Percentiles rank a stretch among this genome's conserved stretches.
phyloP scores from a whole-genome alignment of 2,329 filamentous ascomycete species.

The Arachnomyces sp. region DNA sequence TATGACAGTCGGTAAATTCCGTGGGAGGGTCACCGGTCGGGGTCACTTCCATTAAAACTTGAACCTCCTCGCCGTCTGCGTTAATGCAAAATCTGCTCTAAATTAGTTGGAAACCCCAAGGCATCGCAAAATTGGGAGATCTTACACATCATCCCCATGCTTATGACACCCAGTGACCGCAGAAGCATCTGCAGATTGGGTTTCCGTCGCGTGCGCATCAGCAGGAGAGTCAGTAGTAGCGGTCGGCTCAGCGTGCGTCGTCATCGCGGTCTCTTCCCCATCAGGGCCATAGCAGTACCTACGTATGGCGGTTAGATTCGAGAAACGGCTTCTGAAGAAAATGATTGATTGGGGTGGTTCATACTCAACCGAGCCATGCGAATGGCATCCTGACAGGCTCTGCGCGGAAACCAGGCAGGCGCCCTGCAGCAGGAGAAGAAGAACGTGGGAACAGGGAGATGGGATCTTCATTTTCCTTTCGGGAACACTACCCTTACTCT shows the following conservation, averaged over 20 bases:
- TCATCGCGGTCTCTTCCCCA: conserved; percentile 20
- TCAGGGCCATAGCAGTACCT: conserved; percentile 23
- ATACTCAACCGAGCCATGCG: conserved; percentile 23
- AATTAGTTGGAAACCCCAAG: not conserved
- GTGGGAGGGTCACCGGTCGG: conserved; percentile 50
- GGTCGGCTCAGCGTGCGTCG: conserved; percentile 14
- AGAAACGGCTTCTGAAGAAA: too few species aligned
- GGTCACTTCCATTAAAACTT: conserved; percentile 39
- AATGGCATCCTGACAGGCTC: conserved; percentile 24
- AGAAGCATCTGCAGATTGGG: conserved; percentile 29
- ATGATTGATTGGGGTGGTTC: not conserved
- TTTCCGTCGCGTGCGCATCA: conserved; percentile 20
- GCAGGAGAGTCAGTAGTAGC: conserved; percentile 13
- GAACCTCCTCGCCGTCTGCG: conserved; percentile 28
- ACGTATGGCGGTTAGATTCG: not conserved
- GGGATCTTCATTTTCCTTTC: too few species aligned
- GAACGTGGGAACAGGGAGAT: too few species aligned
- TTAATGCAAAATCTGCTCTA: conserved; percentile 26
- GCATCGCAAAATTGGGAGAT: conserved; percentile 11
- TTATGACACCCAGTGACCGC: conserved; percentile 47
- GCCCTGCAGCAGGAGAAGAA: not conserved
- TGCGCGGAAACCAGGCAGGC: conserved; percentile 4
- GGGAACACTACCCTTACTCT: too few species aligned
- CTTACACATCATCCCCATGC: conserved; percentile 39
- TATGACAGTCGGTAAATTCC: conserved; percentile 57